Evolutionary conservation across 139 green algal species (phyloP).

Genomic region (Pleodorina starrii): DNA sequence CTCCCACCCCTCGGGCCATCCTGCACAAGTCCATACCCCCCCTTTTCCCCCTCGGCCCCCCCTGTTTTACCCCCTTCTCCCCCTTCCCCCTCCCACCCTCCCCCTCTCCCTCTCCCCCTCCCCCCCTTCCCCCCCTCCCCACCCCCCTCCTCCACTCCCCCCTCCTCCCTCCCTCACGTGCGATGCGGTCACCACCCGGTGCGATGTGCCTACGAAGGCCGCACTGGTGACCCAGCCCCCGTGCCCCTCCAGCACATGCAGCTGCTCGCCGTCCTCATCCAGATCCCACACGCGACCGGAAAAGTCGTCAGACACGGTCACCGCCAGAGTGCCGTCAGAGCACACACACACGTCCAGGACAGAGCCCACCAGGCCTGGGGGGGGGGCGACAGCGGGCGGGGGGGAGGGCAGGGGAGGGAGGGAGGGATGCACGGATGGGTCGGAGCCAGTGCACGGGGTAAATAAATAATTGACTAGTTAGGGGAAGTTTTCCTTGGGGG

Average conservation of each 20-base stretch:
- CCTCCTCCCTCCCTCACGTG: constrained; percentile 36
- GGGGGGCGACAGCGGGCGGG: background rate
- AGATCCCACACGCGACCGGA: constrained; percentile 58
- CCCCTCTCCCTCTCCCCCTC: no score
- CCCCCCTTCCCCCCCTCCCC: no score
- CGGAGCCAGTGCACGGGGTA: no score
- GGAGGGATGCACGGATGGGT: no score
- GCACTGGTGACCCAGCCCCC: constrained; percentile 66
- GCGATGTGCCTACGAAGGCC: constrained; percentile 54
- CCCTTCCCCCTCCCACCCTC: background rate
- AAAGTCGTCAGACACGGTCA: constrained; percentile 54
- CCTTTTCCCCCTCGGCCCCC: background rate
- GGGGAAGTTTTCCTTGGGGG: no score
- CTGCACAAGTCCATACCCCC: no score
- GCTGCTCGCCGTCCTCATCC: constrained; percentile 60
- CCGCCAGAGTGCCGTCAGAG: constrained; percentile 53
- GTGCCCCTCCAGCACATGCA: constrained; percentile 77
- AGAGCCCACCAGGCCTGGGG: constrained; percentile 14
- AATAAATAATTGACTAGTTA: no score
- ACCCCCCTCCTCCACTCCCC: no score
- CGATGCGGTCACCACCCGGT: constrained; percentile 52
- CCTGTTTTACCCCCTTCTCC: background rate
- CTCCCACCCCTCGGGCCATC: no score
- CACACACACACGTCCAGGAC: constrained; percentile 57
- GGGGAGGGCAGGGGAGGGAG: background rate